phyloP scores from a whole-genome alignment of 257 asterid genomes.

The Fraxinus quadrangulata region DNA sequence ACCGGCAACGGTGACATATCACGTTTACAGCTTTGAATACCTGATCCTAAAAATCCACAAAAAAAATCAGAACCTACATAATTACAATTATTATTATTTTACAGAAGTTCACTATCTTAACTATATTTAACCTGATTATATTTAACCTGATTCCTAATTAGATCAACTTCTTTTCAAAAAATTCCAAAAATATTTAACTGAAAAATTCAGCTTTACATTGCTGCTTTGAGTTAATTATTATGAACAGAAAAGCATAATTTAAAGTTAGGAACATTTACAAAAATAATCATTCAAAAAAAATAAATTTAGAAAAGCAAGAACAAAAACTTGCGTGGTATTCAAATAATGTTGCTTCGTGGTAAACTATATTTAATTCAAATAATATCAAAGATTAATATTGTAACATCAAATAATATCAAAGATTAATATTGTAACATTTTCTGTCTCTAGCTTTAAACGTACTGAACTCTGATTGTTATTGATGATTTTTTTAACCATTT shows the following conservation, averaged over 20 bases:
- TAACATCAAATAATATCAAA: neutral
- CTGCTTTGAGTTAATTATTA: neutral
- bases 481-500: neutral
- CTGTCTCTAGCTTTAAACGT: neutral
- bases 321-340: neutral
- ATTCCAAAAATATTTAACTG: neutral
- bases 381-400: no score
- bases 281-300: neutral
- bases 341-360: neutral
- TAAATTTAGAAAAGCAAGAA: neutral
- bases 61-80: neutral
- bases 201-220: neutral
- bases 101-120: no score
- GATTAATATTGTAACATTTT: neutral
- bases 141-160: neutral
- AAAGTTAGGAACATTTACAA: neutral
- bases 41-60: neutral
- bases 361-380: no score
- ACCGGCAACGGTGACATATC: conserved; percentile 3
- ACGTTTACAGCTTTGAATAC: neutral
- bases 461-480: neutral
- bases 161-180: neutral
- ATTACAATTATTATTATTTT: no score
- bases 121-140: neutral
- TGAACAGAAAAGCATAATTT: neutral